phyloP scores from a whole-genome alignment of 2,329 filamentous ascomycete species.

The Xylaria sp. region DNA sequence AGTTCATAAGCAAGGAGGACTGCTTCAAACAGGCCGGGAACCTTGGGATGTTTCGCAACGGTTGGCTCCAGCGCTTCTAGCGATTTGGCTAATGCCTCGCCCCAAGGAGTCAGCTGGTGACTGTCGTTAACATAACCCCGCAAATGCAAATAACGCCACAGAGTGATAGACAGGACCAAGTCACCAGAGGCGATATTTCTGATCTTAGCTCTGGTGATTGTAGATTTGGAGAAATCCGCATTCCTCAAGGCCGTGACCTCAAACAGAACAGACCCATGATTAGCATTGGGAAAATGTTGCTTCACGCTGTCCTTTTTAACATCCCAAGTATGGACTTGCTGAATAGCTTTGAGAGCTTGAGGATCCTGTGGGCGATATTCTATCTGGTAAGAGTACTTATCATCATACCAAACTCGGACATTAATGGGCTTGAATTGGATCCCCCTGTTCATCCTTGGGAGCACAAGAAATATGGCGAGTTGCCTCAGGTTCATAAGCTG shows the following conservation, averaged over 20 bases:
- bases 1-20: constrained; percentile 87
- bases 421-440: constrained; percentile 82
- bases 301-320: constrained; percentile 69
- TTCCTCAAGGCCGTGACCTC: constrained; percentile 76
- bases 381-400: constrained; percentile 73
- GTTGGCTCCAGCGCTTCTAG: constrained; percentile 70
- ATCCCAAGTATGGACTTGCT: constrained; percentile 72
- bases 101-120: constrained; percentile 86
- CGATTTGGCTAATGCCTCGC: constrained; percentile 77
- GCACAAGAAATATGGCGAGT: constrained; percentile 79
- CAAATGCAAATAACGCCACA: constrained; percentile 91
- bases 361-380: constrained; percentile 63
- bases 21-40: constrained; percentile 74
- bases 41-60: constrained; percentile 56
- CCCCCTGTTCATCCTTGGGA: constrained; percentile 82
- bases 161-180: constrained; percentile 74
- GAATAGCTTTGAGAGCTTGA: constrained; percentile 56
- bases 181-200: constrained; percentile 73
- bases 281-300: constrained; percentile 57
- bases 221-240: constrained; percentile 73
- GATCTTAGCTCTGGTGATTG: constrained; percentile 67
- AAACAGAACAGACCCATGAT: constrained; percentile 61
- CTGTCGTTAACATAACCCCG: constrained; percentile 83
- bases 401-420: constrained; percentile 86
- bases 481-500: constrained; percentile 80